phyloP scores from a whole-genome alignment of 1,284 basidiomycete genomes.

The Schizophyllum commune region DNA sequence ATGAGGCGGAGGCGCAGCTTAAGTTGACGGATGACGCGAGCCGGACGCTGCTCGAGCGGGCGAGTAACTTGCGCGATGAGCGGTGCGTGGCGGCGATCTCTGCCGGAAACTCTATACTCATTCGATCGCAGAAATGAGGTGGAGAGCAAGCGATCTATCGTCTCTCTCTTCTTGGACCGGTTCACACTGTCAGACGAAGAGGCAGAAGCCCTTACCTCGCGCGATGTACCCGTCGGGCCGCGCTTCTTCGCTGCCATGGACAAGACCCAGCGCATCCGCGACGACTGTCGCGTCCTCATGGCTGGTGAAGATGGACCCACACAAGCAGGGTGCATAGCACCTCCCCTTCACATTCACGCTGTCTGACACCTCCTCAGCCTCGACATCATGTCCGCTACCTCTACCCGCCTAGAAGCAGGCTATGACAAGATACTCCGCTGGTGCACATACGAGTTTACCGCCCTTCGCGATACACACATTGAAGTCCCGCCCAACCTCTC shows the following conservation, averaged over 20 bases:
- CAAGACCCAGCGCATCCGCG: constrained; percentile 75
- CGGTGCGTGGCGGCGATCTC: constrained; percentile 39
- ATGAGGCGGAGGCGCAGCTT: constrained; percentile 76
- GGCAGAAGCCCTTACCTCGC: constrained; percentile 63
- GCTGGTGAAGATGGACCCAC: constrained; percentile 79
- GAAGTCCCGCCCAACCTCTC: constrained; percentile 71
- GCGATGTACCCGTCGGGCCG: constrained; percentile 69
- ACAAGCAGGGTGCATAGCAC: constrained; percentile 62
- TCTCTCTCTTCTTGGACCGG: constrained; percentile 71
- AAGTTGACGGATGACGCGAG: constrained; percentile 74
- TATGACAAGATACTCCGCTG: constrained; percentile 88
- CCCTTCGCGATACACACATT: constrained; percentile 69
- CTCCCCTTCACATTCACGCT: not conserved
- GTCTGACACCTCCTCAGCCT: constrained; percentile 36
- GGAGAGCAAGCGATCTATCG: constrained; percentile 64
- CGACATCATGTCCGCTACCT: constrained; percentile 84
- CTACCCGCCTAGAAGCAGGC: constrained; percentile 78
- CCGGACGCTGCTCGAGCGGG: constrained; percentile 78
- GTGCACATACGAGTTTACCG: constrained; percentile 80
- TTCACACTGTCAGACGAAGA: constrained; percentile 82
- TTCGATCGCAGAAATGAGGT: constrained; percentile 50
- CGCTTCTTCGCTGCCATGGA: constrained; percentile 84
- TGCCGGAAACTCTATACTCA: constrained; percentile 3
- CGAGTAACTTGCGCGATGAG: constrained; percentile 75
- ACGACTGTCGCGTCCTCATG: constrained; percentile 83